These are phyloP conservation scores for Mycocentrospora acerina DNA, from an alignment of 2,329 filamentous ascomycete species.

Conservation along the genomic window DNA sequence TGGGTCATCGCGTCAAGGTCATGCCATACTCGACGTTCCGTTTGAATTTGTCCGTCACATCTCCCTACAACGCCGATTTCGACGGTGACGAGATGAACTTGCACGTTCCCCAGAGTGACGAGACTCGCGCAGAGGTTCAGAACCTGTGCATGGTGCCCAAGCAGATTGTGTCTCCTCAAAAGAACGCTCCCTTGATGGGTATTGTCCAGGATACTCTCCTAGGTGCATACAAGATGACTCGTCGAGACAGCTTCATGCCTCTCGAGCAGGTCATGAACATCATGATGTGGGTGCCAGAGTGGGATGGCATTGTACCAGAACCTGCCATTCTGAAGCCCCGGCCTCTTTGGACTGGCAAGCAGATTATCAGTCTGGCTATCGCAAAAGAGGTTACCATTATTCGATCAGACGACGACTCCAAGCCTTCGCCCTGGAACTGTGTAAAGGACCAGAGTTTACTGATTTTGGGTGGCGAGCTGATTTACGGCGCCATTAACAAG, in stretches of 20 bases:
- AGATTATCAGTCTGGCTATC: constrained; percentile 91
- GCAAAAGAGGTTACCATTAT: constrained; percentile 77
- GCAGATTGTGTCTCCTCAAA: constrained; percentile 97
- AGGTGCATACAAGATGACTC: constrained; percentile 94
- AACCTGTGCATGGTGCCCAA: constrained; percentile 96
- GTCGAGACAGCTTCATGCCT: constrained; percentile 85
- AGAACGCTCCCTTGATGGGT: constrained; percentile 97
- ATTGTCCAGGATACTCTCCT: constrained; percentile 98
- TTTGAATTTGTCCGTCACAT: constrained; percentile 94
- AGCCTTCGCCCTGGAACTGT: constrained; percentile 58
- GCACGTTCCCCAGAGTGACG: constrained; percentile 96
- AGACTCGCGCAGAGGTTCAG: constrained; percentile 91
- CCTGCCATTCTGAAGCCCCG: constrained; percentile 93
- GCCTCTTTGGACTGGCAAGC: constrained; percentile 96
- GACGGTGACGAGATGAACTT: constrained; percentile 99
- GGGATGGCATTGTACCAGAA: constrained; percentile 91
- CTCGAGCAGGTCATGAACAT: constrained; percentile 95
- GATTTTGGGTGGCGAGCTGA: constrained; percentile 82
- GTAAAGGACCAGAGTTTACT: constrained; percentile 75
- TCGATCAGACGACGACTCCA: constrained; percentile 61
- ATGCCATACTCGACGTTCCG: constrained; percentile 99
- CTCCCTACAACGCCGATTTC: constrained; percentile 99
- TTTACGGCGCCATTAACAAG: constrained; percentile 90
- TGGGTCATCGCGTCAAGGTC: constrained; percentile 95
- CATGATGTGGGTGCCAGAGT: constrained; percentile 95